A percentile compares a stretch with the other conserved stretches of the same genome.
phyloP scores from a whole-genome alignment of 1,284 basidiomycete species.

The Thecaphora frezii region DNA sequence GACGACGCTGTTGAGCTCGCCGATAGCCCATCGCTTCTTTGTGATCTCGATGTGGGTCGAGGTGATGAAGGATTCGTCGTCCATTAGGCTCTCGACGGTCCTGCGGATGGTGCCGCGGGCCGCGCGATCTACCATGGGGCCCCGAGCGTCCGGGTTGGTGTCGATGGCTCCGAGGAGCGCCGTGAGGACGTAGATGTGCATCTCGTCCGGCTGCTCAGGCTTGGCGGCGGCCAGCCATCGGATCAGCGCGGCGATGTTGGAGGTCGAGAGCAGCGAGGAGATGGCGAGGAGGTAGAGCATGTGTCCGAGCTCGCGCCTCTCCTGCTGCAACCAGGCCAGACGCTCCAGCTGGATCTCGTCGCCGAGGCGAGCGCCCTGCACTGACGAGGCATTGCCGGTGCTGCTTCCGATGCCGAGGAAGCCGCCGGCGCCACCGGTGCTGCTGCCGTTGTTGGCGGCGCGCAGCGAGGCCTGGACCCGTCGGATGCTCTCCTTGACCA shows the following conservation, averaged over 20 bases:
- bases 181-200: conserved; percentile 73
- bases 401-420: conserved; percentile 29
- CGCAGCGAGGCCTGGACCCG: conserved; percentile 36
- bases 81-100: conserved; percentile 31
- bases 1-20: conserved; percentile 73
- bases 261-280: conserved; percentile 40
- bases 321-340: conserved; percentile 45
- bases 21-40: conserved; percentile 68
- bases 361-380: conserved; percentile 18
- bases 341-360: conserved; percentile 54
- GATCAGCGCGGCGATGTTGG: conserved; percentile 35
- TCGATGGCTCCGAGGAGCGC: conserved; percentile 72
- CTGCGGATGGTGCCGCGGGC: conserved; percentile 24
- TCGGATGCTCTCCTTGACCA: conserved; percentile 19
- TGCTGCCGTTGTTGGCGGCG: conserved; percentile 22
- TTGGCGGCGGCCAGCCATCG: conserved; percentile 36
- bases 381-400: conserved; percentile 3
- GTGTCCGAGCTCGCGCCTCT: conserved; percentile 49
- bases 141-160: conserved; percentile 63
- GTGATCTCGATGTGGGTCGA: conserved; percentile 49
- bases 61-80: conserved; percentile 53
- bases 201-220: conserved; percentile 39
- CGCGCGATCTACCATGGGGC: conserved; percentile 34
- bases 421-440: conserved; percentile 21
- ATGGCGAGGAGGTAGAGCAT: conserved; percentile 52